A percentile compares a stretch with the other conserved stretches of the same genome.
These are phyloP conservation scores for Trichoderma citrinoviride DNA, from an alignment of 2,329 filamentous ascomycete species.

Conservation along the genomic window DNA sequence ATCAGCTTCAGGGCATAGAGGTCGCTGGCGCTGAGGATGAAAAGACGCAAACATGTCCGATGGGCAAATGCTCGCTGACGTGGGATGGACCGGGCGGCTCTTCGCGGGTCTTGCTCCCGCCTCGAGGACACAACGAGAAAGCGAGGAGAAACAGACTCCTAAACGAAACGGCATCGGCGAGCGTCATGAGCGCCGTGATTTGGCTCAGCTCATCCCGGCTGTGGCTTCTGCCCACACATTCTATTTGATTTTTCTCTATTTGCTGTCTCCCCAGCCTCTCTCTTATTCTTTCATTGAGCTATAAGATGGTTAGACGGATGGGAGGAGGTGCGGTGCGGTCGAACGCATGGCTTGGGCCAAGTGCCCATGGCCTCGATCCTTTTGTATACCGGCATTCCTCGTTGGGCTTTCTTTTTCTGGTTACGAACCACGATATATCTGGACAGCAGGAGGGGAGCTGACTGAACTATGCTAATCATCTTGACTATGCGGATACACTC, in stretches of 20 bases:
- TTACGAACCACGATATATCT: slow-evolving; percentile 20
- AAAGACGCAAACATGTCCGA: neutral
- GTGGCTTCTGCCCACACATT: neutral
- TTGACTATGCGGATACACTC: slow-evolving; percentile 24
- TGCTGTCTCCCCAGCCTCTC: neutral
- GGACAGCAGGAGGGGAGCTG: slow-evolving; percentile 5
- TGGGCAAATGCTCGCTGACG: neutral
- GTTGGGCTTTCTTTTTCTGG: slow-evolving; percentile 16
- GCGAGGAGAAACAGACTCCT: neutral
- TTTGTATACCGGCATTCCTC: slow-evolving; percentile 19
- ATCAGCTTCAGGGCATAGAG: slow-evolving; percentile 48
- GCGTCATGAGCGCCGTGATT: neutral
- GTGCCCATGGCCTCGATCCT: slow-evolving; percentile 8
- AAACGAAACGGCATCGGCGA: slow-evolving; percentile 4
- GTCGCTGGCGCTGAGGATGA: neutral
- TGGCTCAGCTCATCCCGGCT: neutral
- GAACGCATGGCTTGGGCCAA: neutral
- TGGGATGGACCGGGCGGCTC: neutral
- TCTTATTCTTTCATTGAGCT: neutral
- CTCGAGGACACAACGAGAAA: neutral
- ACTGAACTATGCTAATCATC: slow-evolving; percentile 20
- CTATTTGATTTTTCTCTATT: neutral
- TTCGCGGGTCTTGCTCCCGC: too few species aligned
- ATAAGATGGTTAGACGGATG: neutral
- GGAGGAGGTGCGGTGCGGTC: neutral